Conservation (phyloP, 805 yeast genomes). For the Cephaloascus albidus region DNA sequence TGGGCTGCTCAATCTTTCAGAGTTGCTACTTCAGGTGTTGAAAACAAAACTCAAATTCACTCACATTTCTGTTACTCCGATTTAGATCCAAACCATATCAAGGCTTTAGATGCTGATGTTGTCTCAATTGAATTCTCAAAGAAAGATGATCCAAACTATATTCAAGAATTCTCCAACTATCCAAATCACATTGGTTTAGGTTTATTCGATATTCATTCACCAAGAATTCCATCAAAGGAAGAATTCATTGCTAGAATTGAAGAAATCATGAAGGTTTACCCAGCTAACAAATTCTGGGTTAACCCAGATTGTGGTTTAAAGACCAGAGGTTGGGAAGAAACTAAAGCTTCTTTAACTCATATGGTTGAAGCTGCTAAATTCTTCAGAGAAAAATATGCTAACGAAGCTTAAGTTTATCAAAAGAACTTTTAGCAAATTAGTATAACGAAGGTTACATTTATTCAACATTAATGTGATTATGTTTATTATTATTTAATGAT, state of each 20-base stretch:
- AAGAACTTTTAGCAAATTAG: slow-evolving; percentile 11
- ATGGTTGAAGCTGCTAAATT: slow-evolving; percentile 99
- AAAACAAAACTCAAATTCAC: slow-evolving; percentile 94
- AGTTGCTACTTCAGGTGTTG: slow-evolving; percentile 98
- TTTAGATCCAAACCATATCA: slow-evolving; percentile 98
- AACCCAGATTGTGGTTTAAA: slow-evolving; percentile 99
- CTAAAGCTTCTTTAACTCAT: slow-evolving; percentile 87
- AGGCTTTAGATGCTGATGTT: slow-evolving; percentile 99
- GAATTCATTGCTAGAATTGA: slow-evolving; percentile 92
- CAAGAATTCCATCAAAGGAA: slow-evolving; percentile 97
- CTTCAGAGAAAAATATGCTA: slow-evolving; percentile 40
- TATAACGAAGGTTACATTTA: slow-evolving; percentile 6
- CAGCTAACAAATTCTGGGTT: slow-evolving; percentile 98
- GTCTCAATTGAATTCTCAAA: slow-evolving; percentile 98
- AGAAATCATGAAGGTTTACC: slow-evolving; percentile 93
- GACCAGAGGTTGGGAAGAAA: slow-evolving; percentile 99
- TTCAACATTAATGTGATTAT: slow-evolving; percentile 39
- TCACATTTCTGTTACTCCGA: slow-evolving; percentile 99
- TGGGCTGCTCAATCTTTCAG: slow-evolving; percentile 99
- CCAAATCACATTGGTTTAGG: slow-evolving; percentile 99
- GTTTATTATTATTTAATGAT: slow-evolving; percentile 3
- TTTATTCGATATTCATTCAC: slow-evolving; percentile 98
- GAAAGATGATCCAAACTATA: slow-evolving; percentile 98
- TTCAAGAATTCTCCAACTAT: slow-evolving; percentile 94
- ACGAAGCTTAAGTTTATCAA: slow-evolving; percentile 4